These are phyloP conservation scores for Ceratocystis eucalypticola DNA, from an alignment of 2,329 filamentous ascomycete genomes.

Conservation along the genomic window DNA sequence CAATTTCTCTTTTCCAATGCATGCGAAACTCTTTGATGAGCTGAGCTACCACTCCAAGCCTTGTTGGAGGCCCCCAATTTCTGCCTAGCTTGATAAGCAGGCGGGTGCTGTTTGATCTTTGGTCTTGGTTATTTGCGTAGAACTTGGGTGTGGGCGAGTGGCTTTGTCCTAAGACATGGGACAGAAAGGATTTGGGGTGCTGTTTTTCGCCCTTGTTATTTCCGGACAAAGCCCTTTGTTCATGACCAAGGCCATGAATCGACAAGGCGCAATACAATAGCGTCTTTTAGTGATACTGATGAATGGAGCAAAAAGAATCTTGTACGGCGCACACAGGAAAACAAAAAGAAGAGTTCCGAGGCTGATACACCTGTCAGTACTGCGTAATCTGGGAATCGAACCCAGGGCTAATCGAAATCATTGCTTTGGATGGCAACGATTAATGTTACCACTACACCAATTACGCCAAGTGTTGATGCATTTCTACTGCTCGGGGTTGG, in stretches of 20 bases:
- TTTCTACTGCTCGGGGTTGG: not conserved
- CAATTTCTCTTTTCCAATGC: too few species aligned
- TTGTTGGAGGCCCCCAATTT: too few species aligned
- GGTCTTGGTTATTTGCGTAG: too few species aligned
- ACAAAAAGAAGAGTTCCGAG: not conserved
- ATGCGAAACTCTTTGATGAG: too few species aligned
- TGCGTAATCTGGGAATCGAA: constrained; percentile 8
- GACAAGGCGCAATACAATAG: not conserved
- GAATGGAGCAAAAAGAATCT: not conserved
- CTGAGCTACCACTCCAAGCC: too few species aligned
- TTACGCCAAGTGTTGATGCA: not conserved
- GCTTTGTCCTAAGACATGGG: not conserved
- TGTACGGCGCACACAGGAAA: not conserved
- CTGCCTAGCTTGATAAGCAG: too few species aligned
- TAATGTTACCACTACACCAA: constrained; percentile 9
- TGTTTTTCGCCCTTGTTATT: not conserved
- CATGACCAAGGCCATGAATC: not conserved
- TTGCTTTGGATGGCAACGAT: not conserved
- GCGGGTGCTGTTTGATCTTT: too few species aligned
- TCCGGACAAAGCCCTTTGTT: not conserved
- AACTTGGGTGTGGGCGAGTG: too few species aligned
- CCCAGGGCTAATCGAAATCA: constrained; percentile 8
- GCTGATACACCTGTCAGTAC: not conserved
- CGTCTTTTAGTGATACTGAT: not conserved
- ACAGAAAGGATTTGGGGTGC: not conserved